phyloP scores from a whole-genome alignment of 2,329 filamentous ascomycete genomes.

The Arthrobotrys megalospora region DNA sequence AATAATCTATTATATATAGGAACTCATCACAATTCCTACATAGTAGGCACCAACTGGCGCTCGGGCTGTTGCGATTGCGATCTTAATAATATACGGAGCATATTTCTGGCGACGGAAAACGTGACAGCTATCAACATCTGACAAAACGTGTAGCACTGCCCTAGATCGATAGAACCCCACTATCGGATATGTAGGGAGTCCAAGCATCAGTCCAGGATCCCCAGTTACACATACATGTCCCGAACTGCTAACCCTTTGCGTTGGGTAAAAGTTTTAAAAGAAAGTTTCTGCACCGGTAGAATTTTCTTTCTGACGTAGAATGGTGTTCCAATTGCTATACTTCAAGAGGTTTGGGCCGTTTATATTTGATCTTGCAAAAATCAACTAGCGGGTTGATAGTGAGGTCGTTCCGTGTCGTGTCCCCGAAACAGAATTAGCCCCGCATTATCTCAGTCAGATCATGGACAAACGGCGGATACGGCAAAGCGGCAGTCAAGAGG shows the following conservation, averaged over 20 bases:
- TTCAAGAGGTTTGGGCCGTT: background rate
- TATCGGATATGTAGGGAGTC: slow-evolving; percentile 22
- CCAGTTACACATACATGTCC: slow-evolving; percentile 18
- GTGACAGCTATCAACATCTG: slow-evolving; percentile 39
- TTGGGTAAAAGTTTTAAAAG: slow-evolving; percentile 8
- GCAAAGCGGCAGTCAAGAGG: slow-evolving; percentile 38
- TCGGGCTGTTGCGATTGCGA: slow-evolving; percentile 37
- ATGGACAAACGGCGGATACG: slow-evolving; percentile 21
- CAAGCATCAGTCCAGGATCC: slow-evolving; percentile 2
- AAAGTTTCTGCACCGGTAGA: background rate
- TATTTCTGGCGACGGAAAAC: slow-evolving; percentile 34
- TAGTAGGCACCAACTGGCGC: slow-evolving; percentile 4
- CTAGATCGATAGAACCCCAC: slow-evolving; percentile 27
- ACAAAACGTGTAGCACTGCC: slow-evolving; percentile 38
- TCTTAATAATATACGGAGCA: slow-evolving; percentile 33
- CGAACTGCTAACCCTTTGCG: slow-evolving; percentile 1
- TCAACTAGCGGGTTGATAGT: slow-evolving; percentile 10
- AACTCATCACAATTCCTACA: background rate
- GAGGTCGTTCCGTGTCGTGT: slow-evolving; percentile 21
- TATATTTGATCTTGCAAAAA: slow-evolving; percentile 5
- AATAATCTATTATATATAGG: slow-evolving; percentile 13
- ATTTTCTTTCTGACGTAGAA: slow-evolving; percentile 1
- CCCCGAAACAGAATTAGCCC: slow-evolving; percentile 12
- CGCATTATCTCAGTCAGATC: background rate
- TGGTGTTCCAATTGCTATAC: background rate